Percentiles rank a stretch among this genome's conserved stretches.
Evolutionary conservation across 164 flowering plant genomes (phyloP).

Genomic region (Umbilicus rupestris): DNA sequence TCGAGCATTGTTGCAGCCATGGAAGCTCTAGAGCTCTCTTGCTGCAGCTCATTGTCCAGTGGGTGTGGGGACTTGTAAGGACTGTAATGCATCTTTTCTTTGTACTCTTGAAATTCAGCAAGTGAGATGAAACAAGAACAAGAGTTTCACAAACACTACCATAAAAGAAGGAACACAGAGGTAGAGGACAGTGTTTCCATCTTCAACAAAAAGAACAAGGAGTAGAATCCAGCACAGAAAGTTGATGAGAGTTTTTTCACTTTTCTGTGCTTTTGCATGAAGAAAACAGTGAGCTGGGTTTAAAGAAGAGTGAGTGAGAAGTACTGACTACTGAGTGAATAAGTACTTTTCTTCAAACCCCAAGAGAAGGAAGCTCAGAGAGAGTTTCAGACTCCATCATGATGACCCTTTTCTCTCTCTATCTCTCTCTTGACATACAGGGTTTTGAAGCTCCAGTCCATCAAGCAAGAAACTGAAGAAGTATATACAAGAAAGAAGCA

Average conservation of each 20-base stretch:
- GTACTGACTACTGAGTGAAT: not conserved
- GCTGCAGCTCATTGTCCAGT: slow-evolving; percentile 37
- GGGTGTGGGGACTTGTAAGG: not conserved
- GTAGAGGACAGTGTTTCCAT: slow-evolving; percentile 14
- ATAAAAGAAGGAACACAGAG: slow-evolving; percentile 22
- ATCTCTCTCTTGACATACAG: slow-evolving; percentile 24
- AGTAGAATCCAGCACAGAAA: slow-evolving; percentile 19
- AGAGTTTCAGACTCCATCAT: slow-evolving; percentile 27
- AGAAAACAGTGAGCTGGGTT: not conserved
- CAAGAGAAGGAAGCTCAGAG: slow-evolving; percentile 26
- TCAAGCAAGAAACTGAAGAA: slow-evolving; percentile 25
- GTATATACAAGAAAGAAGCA: slow-evolving; percentile 17
- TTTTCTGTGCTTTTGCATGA: slow-evolving; percentile 7
- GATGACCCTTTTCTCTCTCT: slow-evolving; percentile 7
- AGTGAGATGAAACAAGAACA: not conserved
- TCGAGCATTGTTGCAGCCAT: slow-evolving; percentile 3
- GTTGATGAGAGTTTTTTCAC: slow-evolving; percentile 21
- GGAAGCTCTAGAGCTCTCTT: too few relatives aligned
- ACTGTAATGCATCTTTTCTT: slow-evolving; percentile 3
- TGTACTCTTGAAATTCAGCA: not conserved
- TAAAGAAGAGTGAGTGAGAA: slow-evolving; percentile 5
- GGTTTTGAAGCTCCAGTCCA: slow-evolving; percentile 14
- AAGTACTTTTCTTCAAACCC: slow-evolving; percentile 15
- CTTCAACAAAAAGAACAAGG: slow-evolving; percentile 22
- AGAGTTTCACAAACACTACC: slow-evolving; percentile 12